Base-by-base conservation (phyloP, 495 filamentous ascomycete genomes). In the Cetradonia linearis region DNA sequence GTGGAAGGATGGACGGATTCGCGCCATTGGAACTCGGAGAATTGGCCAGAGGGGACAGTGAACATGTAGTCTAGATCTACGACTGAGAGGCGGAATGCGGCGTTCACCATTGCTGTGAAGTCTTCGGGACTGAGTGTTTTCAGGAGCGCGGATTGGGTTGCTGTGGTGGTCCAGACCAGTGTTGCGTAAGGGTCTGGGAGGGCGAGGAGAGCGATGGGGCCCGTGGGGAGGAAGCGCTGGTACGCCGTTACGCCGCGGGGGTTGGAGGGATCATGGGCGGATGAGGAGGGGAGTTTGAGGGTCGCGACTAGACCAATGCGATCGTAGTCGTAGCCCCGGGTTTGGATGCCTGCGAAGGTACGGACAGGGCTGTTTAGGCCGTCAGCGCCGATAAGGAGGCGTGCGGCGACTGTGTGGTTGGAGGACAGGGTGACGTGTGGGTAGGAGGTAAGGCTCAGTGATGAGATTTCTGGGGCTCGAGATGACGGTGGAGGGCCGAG, bases 321-420 rank as follows among this genome's bases (percentile, higher is more conserved):
- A 53, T 82, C 80, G 74, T 97, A 99, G 70, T 97, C 94, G 89
- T 91, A 99, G 25, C 94, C 93, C 3, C 83, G 77, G 33, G 84
- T 86, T 53, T 83, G 72, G 65, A 97, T 96, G 38, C 85, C 86
- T 8, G 92, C 89, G 68, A 95, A 99, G 3, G 81, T 80, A 47
- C 93, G 85, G 16, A 97, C 93, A 20, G 93, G 94, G 69, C 89
- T 93, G 70, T 95, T 96, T 20, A 89, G 86, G 13, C 93, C 93
- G 67, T 99, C 93, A 16, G 94, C 94, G 7, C 93, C 93, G 16
- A 99, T 83, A 6, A 99, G 79, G 3, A 99, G 78, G 31, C 93
- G 80, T 4, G 94, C 89, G 9, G 83, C 81, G 20, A 97, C 78
- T 61, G 62, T 55, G 69, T 79, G 73, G 53, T 75, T 67, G 44